phyloP scores from a whole-genome alignment of 202 grass and related monocot species.

The Miscanthus sacchariflorus region DNA sequence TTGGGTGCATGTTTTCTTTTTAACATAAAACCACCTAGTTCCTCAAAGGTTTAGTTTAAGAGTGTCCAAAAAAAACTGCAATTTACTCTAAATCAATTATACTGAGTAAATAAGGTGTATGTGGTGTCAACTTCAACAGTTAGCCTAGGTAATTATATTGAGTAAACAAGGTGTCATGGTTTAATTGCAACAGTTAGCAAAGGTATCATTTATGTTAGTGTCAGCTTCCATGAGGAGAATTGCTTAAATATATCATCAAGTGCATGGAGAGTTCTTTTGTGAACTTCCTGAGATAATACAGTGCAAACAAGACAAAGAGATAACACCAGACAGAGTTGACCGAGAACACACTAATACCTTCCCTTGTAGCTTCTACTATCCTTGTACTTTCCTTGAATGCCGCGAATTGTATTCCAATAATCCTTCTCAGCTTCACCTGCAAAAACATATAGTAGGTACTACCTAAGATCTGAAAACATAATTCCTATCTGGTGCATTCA shows the following conservation, averaged over 20 bases:
- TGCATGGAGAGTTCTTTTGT: not conserved
- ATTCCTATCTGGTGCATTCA: not conserved
- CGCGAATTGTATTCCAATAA: constrained; percentile 53
- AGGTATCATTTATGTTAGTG: not conserved
- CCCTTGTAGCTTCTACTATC: constrained; percentile 52
- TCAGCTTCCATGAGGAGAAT: not conserved
- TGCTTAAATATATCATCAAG: not conserved
- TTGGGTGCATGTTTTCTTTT: not conserved
- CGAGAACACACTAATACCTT: constrained; percentile 37
- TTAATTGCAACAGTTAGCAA: not conserved
- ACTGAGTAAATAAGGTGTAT: no score
- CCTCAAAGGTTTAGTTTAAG: not conserved
- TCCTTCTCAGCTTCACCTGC: constrained; percentile 66
- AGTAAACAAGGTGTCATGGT: not conserved
- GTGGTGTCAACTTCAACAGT: not conserved
- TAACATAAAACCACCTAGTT: not conserved
- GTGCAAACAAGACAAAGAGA: not conserved
- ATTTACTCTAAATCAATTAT: not conserved
- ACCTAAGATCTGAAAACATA: constrained; percentile 14
- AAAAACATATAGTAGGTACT: constrained; percentile 13
- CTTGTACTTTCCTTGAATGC: constrained; percentile 42
- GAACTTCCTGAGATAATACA: not conserved
- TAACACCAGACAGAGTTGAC: not conserved
- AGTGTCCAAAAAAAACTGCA: not conserved
- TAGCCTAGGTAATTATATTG: not conserved